phyloP scores from a whole-genome alignment of 352 stramenopile genomes.

The Aphanomyces euteiches region DNA sequence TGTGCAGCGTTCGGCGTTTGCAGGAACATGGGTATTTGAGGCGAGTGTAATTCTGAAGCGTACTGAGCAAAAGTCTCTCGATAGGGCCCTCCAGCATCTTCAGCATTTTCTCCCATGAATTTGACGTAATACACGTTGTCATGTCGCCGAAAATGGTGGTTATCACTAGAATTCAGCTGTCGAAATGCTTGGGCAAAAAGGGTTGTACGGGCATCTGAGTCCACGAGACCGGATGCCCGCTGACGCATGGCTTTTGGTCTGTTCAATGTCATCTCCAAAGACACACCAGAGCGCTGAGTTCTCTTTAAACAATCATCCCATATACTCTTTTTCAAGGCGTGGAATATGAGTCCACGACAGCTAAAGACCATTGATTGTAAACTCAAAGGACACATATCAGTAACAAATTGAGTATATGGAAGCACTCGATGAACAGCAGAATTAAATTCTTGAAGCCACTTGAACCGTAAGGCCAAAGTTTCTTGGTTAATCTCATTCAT shows the following conservation, averaged over 20 bases:
- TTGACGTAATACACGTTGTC: constrained; percentile 79
- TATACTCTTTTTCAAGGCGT: constrained; percentile 59
- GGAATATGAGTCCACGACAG: constrained; percentile 54
- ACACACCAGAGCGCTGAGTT: constrained; percentile 44
- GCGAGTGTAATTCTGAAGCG: constrained; percentile 72
- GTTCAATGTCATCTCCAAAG: constrained; percentile 75
- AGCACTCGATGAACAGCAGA: constrained; percentile 52
- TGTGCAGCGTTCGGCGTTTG: constrained; percentile 85
- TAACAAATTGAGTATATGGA: constrained; percentile 45
- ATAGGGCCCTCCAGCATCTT: constrained; percentile 83
- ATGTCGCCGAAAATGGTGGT: constrained; percentile 57
- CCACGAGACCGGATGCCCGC: constrained; percentile 49
- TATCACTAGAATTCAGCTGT: constrained; percentile 62
- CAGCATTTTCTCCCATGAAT: constrained; percentile 82
- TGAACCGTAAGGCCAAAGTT: constrained; percentile 56
- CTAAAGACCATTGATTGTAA: constrained; percentile 7
- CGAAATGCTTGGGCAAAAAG: constrained; percentile 84
- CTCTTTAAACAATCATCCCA: constrained; percentile 64
- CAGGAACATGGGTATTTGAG: constrained; percentile 84
- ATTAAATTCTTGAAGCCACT: constrained; percentile 74
- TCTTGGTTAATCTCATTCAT: constrained; percentile 35
- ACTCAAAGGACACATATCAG: neutral
- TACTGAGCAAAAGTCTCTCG: constrained; percentile 83
- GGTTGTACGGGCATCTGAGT: constrained; percentile 58
- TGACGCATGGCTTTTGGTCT: constrained; percentile 80